These are phyloP conservation scores for Schizosaccharomyces versatilis DNA, from an alignment of 1,139 yeast genomes.

Conservation along the genomic window DNA sequence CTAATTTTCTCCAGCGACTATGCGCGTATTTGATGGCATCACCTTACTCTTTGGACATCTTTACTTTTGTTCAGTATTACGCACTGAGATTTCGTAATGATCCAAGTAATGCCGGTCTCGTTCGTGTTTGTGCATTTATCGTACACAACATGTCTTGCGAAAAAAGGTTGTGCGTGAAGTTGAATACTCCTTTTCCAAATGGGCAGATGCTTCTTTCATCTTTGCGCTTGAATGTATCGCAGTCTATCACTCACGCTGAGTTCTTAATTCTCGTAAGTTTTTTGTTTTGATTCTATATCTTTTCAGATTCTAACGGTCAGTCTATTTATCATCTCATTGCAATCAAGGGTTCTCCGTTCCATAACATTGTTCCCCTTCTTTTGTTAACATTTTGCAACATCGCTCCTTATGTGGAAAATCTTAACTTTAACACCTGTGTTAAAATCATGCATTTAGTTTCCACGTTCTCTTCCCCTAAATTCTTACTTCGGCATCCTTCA, in stretches of 20 bases:
- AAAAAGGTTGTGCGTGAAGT: slow-evolving; percentile 15
- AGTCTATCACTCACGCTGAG: slow-evolving; percentile 20
- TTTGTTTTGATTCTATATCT: slow-evolving; percentile 3
- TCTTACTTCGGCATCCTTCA: slow-evolving; percentile 25
- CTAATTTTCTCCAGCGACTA: slow-evolving; percentile 12
- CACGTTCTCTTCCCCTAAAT: slow-evolving; percentile 25
- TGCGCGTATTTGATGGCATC: slow-evolving; percentile 27
- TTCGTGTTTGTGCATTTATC: slow-evolving; percentile 39
- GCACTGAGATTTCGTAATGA: slow-evolving; percentile 29
- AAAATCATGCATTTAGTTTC: slow-evolving; percentile 33
- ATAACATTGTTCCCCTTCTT: slow-evolving; percentile 16
- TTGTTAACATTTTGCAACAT: slow-evolving; percentile 19
- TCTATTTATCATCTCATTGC: slow-evolving; percentile 14
- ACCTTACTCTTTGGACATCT: slow-evolving; percentile 31
- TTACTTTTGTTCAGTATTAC: slow-evolving; percentile 35
- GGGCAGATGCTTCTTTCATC: slow-evolving; percentile 16
- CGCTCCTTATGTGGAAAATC: slow-evolving; percentile 18
- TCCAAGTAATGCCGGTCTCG: slow-evolving; percentile 26
- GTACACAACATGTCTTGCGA: slow-evolving; percentile 41
- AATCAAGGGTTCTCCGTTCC: slow-evolving; percentile 12
- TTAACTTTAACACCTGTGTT: slow-evolving; percentile 38
- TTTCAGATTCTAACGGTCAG: slow-evolving; percentile 11
- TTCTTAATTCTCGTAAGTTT: slow-evolving; percentile 15
- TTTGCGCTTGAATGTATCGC: slow-evolving; percentile 16
- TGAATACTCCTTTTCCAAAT: slow-evolving; percentile 17